phyloP scores from a whole-genome alignment of 352 stramenopile species.

The Phytophthora boehmeriae region DNA sequence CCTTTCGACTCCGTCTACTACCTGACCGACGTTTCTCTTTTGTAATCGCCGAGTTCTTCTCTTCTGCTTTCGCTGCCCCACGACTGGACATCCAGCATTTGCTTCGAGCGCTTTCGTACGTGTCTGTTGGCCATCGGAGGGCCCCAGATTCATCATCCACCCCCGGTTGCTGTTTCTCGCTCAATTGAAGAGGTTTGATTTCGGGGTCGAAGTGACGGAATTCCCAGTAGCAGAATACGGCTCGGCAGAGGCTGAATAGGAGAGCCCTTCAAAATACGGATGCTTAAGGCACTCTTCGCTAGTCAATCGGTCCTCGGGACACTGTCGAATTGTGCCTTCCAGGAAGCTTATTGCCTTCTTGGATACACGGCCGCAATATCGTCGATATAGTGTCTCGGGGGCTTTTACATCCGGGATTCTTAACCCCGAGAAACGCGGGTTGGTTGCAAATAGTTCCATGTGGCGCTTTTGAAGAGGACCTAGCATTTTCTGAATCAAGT shows the following conservation, averaged over 20 bases:
- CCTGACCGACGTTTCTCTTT: slow-evolving; percentile 55
- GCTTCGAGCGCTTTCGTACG: slow-evolving; percentile 42
- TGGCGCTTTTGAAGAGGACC: slow-evolving; percentile 94
- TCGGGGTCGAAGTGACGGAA: slow-evolving; percentile 20
- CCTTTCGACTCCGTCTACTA: slow-evolving; percentile 41
- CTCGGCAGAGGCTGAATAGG: slow-evolving; percentile 21
- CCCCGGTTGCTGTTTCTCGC: slow-evolving; percentile 32
- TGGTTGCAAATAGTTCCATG: slow-evolving; percentile 92
- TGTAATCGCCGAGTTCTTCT: slow-evolving; percentile 34
- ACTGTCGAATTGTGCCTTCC: slow-evolving; percentile 74
- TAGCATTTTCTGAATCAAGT: slow-evolving; percentile 99
- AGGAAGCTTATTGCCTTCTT: slow-evolving; percentile 88
- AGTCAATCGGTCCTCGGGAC: slow-evolving; percentile 75
- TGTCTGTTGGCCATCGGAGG: slow-evolving; percentile 23
- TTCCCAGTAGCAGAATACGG: background rate
- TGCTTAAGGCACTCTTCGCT: slow-evolving; percentile 84
- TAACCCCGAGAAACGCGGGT: slow-evolving; percentile 91
- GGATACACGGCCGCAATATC: slow-evolving; percentile 88
- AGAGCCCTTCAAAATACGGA: slow-evolving; percentile 88
- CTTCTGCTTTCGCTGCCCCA: slow-evolving; percentile 50
- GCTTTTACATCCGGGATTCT: slow-evolving; percentile 93
- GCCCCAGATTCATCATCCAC: slow-evolving; percentile 29
- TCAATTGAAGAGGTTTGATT: slow-evolving; percentile 34
- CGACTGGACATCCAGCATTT: slow-evolving; percentile 44
- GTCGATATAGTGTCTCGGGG: slow-evolving; percentile 92